Base-by-base conservation (phyloP, 805 yeast genomes). In the Hanseniaspora vineae region DNA sequence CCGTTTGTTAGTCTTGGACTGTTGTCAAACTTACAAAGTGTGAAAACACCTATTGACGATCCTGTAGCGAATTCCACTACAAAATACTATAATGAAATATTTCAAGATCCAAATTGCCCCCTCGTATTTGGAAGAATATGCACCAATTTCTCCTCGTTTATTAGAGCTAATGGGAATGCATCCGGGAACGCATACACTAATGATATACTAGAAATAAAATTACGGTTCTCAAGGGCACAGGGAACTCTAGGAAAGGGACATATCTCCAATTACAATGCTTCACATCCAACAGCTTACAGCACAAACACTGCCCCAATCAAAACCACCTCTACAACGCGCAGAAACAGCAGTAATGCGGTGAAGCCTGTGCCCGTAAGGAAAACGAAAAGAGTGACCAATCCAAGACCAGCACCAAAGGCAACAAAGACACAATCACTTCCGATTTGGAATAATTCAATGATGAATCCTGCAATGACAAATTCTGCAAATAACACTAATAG, bases 351-450 rank as follows among this genome's bases (percentile, higher is more conserved):
- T 17, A 37, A 17, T n/a, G 9, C 40, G 19, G 19, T 37, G 40
- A 37, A 15, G 11, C 17, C 19, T n/a, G 19, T 37, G n/a, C 17
- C 17, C n/a, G 17, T 18, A 15, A 37, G 40, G 17, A 35, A 51
- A 39, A 47, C 54, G 42, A 59, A 57, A 42, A 59, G 72, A 46
- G 62, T 57, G 46, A 68, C 67, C n/a, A 69, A 69, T 52, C 66
- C 67, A 40, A 64, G 58, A 35, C 72, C 73, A 2, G 73, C 73
- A n/a, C 74, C 72, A 47, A 69, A 65, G 53, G 75, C 75, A 5
- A 63, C 55, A 31, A 62, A 74, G 55, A 69, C 75, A 1, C 71
- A 68, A 52, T 70, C 75, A 1, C 54, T 70, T 39, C 75, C 75
- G 4, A 58, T 62, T 15, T 62, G 66, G 65, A 58, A 61, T 42